Evolutionary conservation across 2,329 filamentous ascomycete genomes (phyloP).

Genomic region (Chalara sp.): DNA sequence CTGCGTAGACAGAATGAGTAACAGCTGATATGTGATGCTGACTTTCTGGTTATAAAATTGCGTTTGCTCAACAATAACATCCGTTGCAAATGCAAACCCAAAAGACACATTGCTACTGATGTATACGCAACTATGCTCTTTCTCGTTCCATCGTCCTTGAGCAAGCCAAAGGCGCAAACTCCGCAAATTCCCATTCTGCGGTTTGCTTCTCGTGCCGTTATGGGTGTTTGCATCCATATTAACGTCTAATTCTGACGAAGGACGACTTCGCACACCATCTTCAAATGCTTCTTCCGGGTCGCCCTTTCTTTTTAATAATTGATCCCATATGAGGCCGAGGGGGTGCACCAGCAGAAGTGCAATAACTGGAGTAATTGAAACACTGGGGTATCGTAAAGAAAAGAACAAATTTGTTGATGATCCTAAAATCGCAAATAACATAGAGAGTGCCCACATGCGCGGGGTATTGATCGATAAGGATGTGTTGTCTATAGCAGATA

Average conservation of each 20-base stretch:
- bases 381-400: conserved; percentile 82
- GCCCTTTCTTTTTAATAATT: conserved; percentile 53
- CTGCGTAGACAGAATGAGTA: conserved; percentile 80
- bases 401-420: conserved; percentile 86
- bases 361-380: conserved; percentile 84
- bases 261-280: conserved; percentile 36
- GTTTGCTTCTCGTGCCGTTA: conserved; percentile 3
- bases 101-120: conserved; percentile 88
- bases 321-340: conserved; percentile 74
- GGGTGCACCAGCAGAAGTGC: conserved; percentile 79
- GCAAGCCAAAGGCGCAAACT: conserved; percentile 65
- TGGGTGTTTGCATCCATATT: conserved; percentile 15
- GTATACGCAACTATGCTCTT: conserved; percentile 83
- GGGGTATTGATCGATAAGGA: conserved; percentile 79
- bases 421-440: conserved; percentile 72
- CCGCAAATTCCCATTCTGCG: conserved; percentile 12
- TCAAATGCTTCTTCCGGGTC: conserved; percentile 50
- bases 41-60: conserved; percentile 82
- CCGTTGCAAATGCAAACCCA: conserved; percentile 82
- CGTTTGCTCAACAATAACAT: conserved; percentile 85
- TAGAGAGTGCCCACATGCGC: conserved; percentile 79
- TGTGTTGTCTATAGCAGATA: conserved; percentile 68
- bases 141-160: conserved; percentile 80
- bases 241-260: conserved; percentile 15
- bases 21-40: conserved; percentile 68